phyloP scores from a whole-genome alignment of 768 basidiomycete species.

The Melanogaster broomeanus region DNA sequence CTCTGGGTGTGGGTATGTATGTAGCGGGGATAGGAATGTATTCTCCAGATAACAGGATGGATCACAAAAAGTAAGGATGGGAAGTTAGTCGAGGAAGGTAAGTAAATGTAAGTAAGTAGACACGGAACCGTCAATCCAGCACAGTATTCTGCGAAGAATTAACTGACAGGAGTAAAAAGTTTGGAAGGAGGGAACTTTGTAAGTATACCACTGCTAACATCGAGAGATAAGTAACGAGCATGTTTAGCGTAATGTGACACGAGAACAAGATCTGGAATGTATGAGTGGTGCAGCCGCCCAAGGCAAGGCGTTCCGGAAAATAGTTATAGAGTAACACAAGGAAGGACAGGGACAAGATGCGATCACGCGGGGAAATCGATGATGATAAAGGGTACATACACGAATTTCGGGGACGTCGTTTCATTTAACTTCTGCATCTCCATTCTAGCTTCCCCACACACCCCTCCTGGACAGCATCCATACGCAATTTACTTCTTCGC shows the following conservation, averaged over 20 bases:
- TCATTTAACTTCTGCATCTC: background rate
- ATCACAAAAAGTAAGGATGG: no score
- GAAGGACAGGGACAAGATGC: background rate
- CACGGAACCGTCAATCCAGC: no score
- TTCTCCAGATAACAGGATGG: no score
- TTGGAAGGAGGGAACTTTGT: no score
- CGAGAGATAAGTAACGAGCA: conserved; percentile 12
- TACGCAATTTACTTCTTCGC: conserved; percentile 46
- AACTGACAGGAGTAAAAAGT: no score
- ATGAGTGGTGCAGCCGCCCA: conserved; percentile 15
- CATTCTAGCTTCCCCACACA: background rate
- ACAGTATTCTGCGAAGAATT: no score
- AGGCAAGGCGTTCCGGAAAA: background rate
- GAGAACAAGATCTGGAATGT: background rate
- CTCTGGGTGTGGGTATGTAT: no score
- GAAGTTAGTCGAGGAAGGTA: background rate
- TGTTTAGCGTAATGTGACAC: conserved; percentile 2
- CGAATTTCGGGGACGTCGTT: background rate
- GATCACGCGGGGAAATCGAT: background rate
- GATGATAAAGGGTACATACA: background rate
- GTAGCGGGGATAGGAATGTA: no score
- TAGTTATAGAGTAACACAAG: background rate
- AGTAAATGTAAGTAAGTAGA: background rate
- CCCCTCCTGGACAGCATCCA: background rate
- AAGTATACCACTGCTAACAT: conserved; percentile 1